Percentiles rank a stretch among this genome's conserved stretches.
Conservation (phyloP, 495 filamentous ascomycete species). For the Penicillium manginii region DNA sequence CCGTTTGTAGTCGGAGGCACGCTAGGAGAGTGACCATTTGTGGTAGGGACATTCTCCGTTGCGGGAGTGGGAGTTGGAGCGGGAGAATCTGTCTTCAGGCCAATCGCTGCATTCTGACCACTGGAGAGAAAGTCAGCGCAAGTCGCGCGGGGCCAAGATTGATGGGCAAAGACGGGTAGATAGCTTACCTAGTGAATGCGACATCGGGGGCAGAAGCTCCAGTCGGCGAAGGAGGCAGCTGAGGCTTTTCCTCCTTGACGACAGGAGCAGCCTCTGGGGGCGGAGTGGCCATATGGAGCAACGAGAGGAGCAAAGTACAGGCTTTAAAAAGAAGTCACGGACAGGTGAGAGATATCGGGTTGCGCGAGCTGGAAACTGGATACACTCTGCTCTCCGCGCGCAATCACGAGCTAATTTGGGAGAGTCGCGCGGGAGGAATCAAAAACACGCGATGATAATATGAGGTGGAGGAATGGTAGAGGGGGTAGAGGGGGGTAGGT, state of each 20-base stretch:
- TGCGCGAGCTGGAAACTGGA: slow-evolving; percentile 21
- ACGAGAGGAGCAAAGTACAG: slow-evolving; percentile 22
- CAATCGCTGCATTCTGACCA: slow-evolving; percentile 21
- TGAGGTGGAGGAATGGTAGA: slow-evolving; percentile 6
- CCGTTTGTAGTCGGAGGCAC: slow-evolving; percentile 35
- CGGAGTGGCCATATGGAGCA: slow-evolving; percentile 50
- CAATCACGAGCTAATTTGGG: slow-evolving; percentile 14
- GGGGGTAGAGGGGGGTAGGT: slow-evolving; percentile 17
- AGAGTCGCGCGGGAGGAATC: slow-evolving; percentile 13
- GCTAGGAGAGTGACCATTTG: slow-evolving; percentile 38
- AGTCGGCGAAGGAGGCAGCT: slow-evolving; percentile 47
- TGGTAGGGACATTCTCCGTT: slow-evolving; percentile 16
- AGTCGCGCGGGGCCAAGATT: background rate
- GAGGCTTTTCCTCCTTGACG: slow-evolving; percentile 52
- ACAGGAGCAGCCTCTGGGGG: slow-evolving; percentile 48
- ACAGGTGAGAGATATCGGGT: slow-evolving; percentile 10
- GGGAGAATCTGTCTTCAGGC: slow-evolving; percentile 25
- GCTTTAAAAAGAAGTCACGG: slow-evolving; percentile 18
- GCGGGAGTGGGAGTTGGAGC: slow-evolving; percentile 19
- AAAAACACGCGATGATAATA: slow-evolving; percentile 13
- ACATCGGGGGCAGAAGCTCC: slow-evolving; percentile 38
- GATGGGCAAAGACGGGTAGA: slow-evolving; percentile 7
- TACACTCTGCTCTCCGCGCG: slow-evolving; percentile 24
- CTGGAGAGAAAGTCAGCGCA: slow-evolving; percentile 24
- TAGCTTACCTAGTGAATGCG: slow-evolving; percentile 35